Base-by-base conservation (phyloP, 1,284 basidiomycete species). In the Uromyces viciae-fabae region DNA sequence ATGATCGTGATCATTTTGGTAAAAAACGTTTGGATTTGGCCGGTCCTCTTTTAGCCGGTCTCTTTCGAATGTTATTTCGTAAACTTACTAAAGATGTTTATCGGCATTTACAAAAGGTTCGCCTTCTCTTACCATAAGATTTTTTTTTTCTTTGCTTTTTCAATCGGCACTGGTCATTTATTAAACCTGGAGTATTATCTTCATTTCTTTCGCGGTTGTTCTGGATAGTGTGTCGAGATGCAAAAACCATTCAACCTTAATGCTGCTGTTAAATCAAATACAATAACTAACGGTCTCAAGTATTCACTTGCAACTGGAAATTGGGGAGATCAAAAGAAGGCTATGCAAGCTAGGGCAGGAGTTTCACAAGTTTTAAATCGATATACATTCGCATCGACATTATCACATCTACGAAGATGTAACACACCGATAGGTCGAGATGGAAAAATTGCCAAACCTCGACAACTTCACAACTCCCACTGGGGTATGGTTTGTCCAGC, bases 401-500 rank as follows among this genome's bases (percentile, higher is more conserved):
- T 99, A 22, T 99, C 97, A 2, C 97, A 99, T 89, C 88, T 99
- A 85, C 94, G 97, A 85, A 93, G 97, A 42, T 97, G 94, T 86
- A 99, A 99, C 86, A 99, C 97, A 0, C 97, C 97, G 2, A 91
- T 99, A 75, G 97, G 97, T 81, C 92, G 97, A 83, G 97, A 99
- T 86, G 95, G 95, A 82, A 99, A 99, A 88, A 99, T 99, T 81
- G 96, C 97, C 75, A 99, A 99, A 86, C 97, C 97, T 75, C 96
- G 97, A 85, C 97, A 99, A 85, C 89, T 99, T 80, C 97, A 99
- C 87, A 99, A 99, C 86, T 98, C 97, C 1, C 96, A 99, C 86
- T 99, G 96, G 96, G 96, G 96, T 64, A 98, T 99, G 95, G 96
- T 99, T 15, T 98, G 95, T 85, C 97, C 96, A 58, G 97, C 97